Conservation (phyloP, 306 rosid species). For the Sophora flavescens region DNA sequence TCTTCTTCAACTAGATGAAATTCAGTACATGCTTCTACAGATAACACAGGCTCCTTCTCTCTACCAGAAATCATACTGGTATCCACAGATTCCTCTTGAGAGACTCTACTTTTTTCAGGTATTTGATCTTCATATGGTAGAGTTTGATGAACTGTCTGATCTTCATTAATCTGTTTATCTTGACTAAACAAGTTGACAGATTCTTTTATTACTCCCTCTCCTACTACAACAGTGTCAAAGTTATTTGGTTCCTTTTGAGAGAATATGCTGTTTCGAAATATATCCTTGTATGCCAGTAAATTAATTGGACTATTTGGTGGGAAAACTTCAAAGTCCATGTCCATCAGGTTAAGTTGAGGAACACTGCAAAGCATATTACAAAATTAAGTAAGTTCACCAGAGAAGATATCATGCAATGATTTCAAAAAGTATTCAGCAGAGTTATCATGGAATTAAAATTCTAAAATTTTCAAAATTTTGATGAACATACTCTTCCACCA, state of each 20-base stretch:
- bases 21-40: conserved; percentile 37
- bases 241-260: conserved; percentile 49
- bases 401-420: conserved; percentile 26
- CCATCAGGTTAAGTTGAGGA: conserved; percentile 53
- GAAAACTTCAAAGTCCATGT: conserved; percentile 50
- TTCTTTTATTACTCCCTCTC: conserved; percentile 44
- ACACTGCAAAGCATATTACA: conserved; percentile 55
- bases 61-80: conserved; percentile 39
- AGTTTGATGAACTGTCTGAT: conserved; percentile 38
- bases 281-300: conserved; percentile 40
- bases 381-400: conserved; percentile 23
- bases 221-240: conserved; percentile 30
- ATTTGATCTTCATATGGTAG: conserved; percentile 21
- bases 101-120: no score
- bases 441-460: conserved; percentile 10
- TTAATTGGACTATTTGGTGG: conserved; percentile 41
- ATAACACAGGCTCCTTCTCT: conserved; percentile 45
- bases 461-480: not conserved
- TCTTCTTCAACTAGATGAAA: conserved; percentile 48
- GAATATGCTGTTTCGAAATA: conserved; percentile 44
- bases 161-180: conserved; percentile 51
- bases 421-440: conserved; percentile 22
- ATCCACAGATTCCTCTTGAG: conserved; percentile 11
- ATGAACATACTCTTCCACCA: conserved; percentile 61
- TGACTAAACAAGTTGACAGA: conserved; percentile 44